Evolutionary conservation across 257 asterid species (phyloP).

Genomic region (Przewalskia tangutica): DNA sequence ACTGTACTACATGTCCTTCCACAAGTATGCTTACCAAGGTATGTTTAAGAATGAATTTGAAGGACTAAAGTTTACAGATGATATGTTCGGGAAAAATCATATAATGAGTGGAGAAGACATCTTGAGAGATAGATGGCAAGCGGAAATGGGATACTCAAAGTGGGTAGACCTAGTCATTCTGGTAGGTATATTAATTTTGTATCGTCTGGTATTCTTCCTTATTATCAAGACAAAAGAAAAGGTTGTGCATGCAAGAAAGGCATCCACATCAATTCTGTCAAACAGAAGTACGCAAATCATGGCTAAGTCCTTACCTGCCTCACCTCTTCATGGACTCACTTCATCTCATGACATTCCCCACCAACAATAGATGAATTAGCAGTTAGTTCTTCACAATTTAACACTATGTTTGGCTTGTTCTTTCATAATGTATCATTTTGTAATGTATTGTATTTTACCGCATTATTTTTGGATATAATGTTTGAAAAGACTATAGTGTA

Average conservation of each 20-base stretch:
- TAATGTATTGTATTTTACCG: neutral
- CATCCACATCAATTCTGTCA: slow-evolving; percentile 1
- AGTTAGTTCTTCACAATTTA: neutral
- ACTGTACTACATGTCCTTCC: slow-evolving; percentile 22
- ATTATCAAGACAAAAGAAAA: slow-evolving; percentile 15
- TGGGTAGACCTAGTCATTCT: slow-evolving; percentile 22
- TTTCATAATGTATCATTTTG: neutral
- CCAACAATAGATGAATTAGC: neutral
- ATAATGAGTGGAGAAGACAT: slow-evolving; percentile 10
- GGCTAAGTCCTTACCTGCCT: slow-evolving; percentile 1
- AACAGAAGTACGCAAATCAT: slow-evolving; percentile 1
- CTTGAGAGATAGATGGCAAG: slow-evolving; percentile 12
- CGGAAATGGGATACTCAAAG: slow-evolving; percentile 18
- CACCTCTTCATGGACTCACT: slow-evolving; percentile 1
- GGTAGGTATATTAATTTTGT: slow-evolving; percentile 11
- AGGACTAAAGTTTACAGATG: slow-evolving; percentile 14
- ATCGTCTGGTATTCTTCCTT: slow-evolving; percentile 16
- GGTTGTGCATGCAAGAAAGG: slow-evolving; percentile 6
- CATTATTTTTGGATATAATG: neutral
- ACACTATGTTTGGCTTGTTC: neutral
- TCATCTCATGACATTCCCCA: neutral
- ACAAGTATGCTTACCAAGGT: slow-evolving; percentile 29
- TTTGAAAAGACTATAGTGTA: neutral
- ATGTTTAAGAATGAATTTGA: slow-evolving; percentile 25
- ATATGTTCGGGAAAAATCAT: neutral